A percentile compares a stretch with the other conserved stretches of the same genome.
Conservation (phyloP, 257 asterid species). For the Cordia subcordata region DNA sequence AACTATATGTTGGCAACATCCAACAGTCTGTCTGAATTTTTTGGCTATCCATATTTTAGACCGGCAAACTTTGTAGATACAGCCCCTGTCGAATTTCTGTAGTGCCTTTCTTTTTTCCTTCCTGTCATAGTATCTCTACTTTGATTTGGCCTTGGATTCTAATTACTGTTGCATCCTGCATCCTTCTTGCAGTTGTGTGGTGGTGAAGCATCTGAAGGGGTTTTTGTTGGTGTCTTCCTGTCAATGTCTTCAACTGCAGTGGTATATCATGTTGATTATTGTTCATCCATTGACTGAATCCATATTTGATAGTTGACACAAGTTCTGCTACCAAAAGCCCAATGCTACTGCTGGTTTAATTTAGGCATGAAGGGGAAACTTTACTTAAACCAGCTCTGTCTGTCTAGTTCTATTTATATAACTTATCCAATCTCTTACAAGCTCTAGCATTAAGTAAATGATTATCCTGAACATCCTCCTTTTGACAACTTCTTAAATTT, state of each 20-base stretch:
- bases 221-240: constrained; percentile 85
- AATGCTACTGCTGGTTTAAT: no score
- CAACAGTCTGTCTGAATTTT: no score
- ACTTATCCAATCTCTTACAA: neutral
- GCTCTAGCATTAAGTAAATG: neutral
- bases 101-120: neutral
- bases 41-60: no score
- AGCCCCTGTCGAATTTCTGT: neutral
- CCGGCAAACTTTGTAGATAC: no score
- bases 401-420: neutral
- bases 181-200: constrained; percentile 61
- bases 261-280: constrained; percentile 38
- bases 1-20: no score
- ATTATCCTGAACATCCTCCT: no score
- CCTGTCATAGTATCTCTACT: no score
- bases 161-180: constrained; percentile 1
- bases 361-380: no score
- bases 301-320: neutral
- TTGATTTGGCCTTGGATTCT: neutral
- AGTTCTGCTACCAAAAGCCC: neutral
- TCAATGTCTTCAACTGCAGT: constrained; percentile 95
- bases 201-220: constrained; percentile 81
- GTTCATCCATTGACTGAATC: constrained; percentile 8
- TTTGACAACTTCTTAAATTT: no score
- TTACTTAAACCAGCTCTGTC: no score